Conservation (phyloP, 139 green algal genomes). For the Micromonas pusilla region DNA sequence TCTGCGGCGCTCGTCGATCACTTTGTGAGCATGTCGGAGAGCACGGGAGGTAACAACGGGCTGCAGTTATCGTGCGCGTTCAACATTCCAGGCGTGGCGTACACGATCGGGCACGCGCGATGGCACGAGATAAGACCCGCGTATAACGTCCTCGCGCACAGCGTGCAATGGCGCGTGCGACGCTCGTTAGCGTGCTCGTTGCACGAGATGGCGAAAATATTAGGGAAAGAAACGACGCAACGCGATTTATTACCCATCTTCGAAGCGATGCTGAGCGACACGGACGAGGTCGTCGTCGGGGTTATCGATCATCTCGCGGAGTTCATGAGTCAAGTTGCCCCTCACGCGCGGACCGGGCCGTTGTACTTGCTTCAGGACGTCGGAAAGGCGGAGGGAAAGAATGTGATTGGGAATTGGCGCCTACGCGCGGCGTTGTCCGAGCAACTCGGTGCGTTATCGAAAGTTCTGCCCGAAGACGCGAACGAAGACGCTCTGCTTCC, state of each 20-base stretch:
- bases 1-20: not conserved
- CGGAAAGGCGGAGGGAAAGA: not conserved
- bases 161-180: conserved; percentile 3
- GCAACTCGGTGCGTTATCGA: not conserved
- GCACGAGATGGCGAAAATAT: conserved; percentile 13
- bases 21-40: conserved; percentile 16
- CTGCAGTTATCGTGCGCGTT: conserved; percentile 5
- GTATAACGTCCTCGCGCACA: not conserved
- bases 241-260: conserved; percentile 1
- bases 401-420: conserved; percentile 10
- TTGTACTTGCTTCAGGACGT: not conserved
- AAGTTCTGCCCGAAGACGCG: not conserved
- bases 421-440: not conserved
- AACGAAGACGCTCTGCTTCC: not conserved
- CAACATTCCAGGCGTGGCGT: not conserved
- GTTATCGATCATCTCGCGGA: not conserved
- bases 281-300: conserved; percentile 8
- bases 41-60: not conserved
- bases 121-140: not conserved
- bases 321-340: not conserved
- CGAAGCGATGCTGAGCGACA: not conserved
- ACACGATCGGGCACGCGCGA: not conserved
- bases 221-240: not conserved
- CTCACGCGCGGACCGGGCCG: no score
- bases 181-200: conserved; percentile 13